Evolutionary conservation across 768 basidiomycete genomes (phyloP), one percentile per base, ranked within the genome.

Genomic region (Trametes elegans): DNA sequence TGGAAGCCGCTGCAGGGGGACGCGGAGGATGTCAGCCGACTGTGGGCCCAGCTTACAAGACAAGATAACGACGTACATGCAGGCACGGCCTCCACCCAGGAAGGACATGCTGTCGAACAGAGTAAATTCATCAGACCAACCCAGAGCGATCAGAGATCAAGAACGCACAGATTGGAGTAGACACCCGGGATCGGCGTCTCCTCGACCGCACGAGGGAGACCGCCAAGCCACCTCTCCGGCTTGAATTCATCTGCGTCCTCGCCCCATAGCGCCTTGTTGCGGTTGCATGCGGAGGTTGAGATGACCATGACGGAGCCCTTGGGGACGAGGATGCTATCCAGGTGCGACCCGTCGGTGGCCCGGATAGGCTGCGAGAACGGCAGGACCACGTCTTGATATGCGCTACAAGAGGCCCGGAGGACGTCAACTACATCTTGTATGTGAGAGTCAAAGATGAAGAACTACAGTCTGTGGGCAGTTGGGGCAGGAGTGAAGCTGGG

Each of bases 361-460:
- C 59, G 59, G 31, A 80, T 62, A 0, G 77, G 75, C 5, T 54
- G 61, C 0, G 62, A 68, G 7, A 81, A 67, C 4, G 79, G 79
- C 1, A 81, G 61, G 7, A 75, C 49, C 7, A 61, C 61, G 49
- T 77, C 74, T 50, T 73, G 47, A 3, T 62, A 58, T 16, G 71
- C 56, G 1, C 77, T 43, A n/a, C n/a, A n/a, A n/a, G n/a, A n/a
- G n/a, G n/a, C n/a, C n/a, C n/a, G n/a, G n/a, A n/a, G n/a, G n/a
- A n/a, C n/a, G n/a, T n/a, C n/a, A n/a, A n/a, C n/a, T n/a, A n/a
- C n/a, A n/a, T n/a, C n/a, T n/a, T n/a, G n/a, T n/a, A n/a, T n/a
- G n/a, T n/a, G 24, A 26, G 13, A 43, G 11, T 27, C 7, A n/a
- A 2, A 43, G 3, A 9, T 27, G 1, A n/a, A 16, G 41, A 53